A percentile compares a stretch with the other conserved stretches of the same genome.
Conservation (phyloP, 495 filamentous ascomycete genomes). For the Neurospora sp. region DNA sequence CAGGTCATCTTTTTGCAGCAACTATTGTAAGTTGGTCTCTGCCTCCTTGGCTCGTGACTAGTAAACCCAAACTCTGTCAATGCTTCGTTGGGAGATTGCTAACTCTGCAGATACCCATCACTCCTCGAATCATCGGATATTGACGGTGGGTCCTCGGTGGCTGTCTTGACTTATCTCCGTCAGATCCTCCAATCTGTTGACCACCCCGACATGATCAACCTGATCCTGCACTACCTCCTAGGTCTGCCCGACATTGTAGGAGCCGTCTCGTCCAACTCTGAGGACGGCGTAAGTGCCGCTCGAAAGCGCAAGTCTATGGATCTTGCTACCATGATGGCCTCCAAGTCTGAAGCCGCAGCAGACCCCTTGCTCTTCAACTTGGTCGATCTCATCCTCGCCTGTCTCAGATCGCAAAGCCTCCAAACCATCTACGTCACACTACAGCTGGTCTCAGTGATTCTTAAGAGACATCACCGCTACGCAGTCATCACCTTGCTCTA, state of each 20-base stretch:
- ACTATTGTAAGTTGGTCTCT: constrained; percentile 56
- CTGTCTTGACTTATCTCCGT: constrained; percentile 86
- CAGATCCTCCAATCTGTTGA: constrained; percentile 84
- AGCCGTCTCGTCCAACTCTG: constrained; percentile 13
- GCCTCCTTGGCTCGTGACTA: not conserved
- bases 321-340: constrained; percentile 64
- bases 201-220: constrained; percentile 82
- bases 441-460: constrained; percentile 70
- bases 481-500: constrained; percentile 66
- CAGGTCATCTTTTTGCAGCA: constrained; percentile 94
- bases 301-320: constrained; percentile 82
- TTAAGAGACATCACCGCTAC: constrained; percentile 80
- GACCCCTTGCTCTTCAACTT: constrained; percentile 88
- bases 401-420: constrained; percentile 71
- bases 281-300: constrained; percentile 44
- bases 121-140: constrained; percentile 92
- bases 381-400: constrained; percentile 78
- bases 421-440: constrained; percentile 86
- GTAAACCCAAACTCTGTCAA: too few relatives aligned
- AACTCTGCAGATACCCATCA: constrained; percentile 67
- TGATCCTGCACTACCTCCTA: constrained; percentile 87
- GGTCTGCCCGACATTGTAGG: constrained; percentile 51
- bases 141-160: constrained; percentile 91
- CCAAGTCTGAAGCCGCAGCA: constrained; percentile 56
- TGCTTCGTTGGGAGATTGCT: too few relatives aligned